A percentile compares a stretch with the other conserved stretches of the same genome.
These are phyloP conservation scores for Mycena chlorophos DNA, from an alignment of 768 basidiomycete genomes.

Conservation along the genomic window DNA sequence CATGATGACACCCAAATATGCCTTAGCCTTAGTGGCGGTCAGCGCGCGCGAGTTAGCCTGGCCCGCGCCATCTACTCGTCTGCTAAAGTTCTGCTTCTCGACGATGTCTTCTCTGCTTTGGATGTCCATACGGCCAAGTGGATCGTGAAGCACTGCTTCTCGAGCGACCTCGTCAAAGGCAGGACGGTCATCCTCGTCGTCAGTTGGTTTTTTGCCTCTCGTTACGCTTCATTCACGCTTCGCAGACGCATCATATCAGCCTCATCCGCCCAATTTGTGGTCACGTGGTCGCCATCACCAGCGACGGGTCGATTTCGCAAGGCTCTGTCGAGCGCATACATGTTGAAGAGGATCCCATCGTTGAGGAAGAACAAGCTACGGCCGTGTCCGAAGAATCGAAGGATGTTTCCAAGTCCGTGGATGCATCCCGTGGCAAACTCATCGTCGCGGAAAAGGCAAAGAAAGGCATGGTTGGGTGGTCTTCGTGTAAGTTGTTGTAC, in stretches of 20 bases:
- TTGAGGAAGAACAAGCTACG: too few relatives aligned
- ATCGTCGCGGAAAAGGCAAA: conserved; percentile 7
- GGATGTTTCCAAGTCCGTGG: too few relatives aligned
- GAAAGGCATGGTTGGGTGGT: conserved; percentile 20
- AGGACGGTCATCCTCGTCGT: conserved; percentile 48
- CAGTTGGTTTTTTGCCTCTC: background rate
- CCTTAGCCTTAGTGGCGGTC: conserved; percentile 42
- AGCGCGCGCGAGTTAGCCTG: conserved; percentile 53
- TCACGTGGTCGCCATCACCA: conserved; percentile 43
- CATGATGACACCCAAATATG: background rate
- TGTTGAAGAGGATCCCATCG: background rate
- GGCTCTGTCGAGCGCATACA: conserved; percentile 41
- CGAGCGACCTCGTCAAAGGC: conserved; percentile 38
- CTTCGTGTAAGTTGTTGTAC: conserved; percentile 31
- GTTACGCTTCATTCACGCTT: background rate
- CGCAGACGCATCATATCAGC: conserved; percentile 47
- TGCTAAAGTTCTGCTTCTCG: conserved; percentile 54
- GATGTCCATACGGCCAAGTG: conserved; percentile 54
- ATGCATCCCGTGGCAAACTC: conserved; percentile 2
- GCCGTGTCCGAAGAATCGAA: too few relatives aligned
- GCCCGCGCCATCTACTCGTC: conserved; percentile 60
- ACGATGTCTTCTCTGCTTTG: conserved; percentile 54
- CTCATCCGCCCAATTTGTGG: conserved; percentile 41
- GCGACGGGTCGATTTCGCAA: conserved; percentile 42
- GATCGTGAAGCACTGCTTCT: conserved; percentile 50